Conservation (phyloP, 2,329 filamentous ascomycete genomes). For the Aspergillus sp. region DNA sequence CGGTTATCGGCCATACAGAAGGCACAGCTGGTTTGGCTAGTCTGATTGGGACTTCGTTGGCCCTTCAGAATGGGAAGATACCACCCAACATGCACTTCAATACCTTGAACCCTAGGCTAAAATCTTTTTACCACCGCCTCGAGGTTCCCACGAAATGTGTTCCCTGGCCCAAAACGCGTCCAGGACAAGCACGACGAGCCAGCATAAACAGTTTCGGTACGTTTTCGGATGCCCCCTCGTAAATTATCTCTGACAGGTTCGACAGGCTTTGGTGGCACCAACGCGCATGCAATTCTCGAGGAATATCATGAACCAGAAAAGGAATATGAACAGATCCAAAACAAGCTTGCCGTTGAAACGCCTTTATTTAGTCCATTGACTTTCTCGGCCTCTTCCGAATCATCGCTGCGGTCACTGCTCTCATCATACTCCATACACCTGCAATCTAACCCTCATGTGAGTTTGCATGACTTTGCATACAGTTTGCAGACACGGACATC, state of each 20-base stretch:
- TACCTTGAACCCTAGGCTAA: constrained; percentile 14
- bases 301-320: background rate
- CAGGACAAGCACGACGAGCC: constrained; percentile 5
- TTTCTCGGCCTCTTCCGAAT: constrained; percentile 9
- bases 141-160: constrained; percentile 6
- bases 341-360: background rate
- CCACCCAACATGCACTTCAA: constrained; percentile 22
- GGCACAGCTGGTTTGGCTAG: constrained; percentile 19
- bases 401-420: constrained; percentile 6
- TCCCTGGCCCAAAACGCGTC: constrained; percentile 13
- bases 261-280: constrained; percentile 12
- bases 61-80: constrained; percentile 19
- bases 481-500: constrained; percentile 4
- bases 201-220: constrained; percentile 19
- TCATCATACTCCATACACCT: constrained; percentile 2
- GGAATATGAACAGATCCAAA: background rate
- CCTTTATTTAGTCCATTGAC: constrained; percentile 9
- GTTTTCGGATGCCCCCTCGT: background rate
- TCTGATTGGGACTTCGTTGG: constrained; percentile 20
- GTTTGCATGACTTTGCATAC: constrained; percentile 5
- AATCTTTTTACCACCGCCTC: constrained; percentile 12
- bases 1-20: constrained; percentile 22
- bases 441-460: constrained; percentile 3
- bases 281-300: constrained; percentile 17
- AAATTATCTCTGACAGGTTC: background rate